Conservation (phyloP, 768 basidiomycete species). For the Cubamyces lactineus region DNA sequence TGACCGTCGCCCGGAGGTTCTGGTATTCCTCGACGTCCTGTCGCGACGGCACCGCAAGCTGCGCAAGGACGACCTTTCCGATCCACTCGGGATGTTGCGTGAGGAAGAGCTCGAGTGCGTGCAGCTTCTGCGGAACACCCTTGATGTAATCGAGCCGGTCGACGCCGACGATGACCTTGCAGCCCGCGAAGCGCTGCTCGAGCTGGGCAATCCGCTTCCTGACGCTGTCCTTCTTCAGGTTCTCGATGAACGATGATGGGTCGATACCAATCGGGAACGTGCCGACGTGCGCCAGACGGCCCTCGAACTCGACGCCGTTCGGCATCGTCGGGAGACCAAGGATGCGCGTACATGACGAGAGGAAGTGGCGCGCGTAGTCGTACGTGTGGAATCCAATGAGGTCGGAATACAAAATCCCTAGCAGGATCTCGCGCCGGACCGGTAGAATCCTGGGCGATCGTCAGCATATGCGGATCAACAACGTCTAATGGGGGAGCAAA, state of each 20-base stretch:
- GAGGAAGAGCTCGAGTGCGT: constrained; percentile 95
- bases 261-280: constrained; percentile 99
- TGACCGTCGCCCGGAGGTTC: constrained; percentile 92
- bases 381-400: constrained; percentile 99
- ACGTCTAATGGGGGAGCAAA: not conserved
- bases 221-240: constrained; percentile 80
- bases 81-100: constrained; percentile 99
- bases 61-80: constrained; percentile 96
- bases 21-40: constrained; percentile 99
- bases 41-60: constrained; percentile 95
- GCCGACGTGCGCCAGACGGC: constrained; percentile 93
- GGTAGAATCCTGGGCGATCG: constrained; percentile 76
- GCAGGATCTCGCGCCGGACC: constrained; percentile 95
- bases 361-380: constrained; percentile 99
- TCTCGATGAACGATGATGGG: constrained; percentile 88
- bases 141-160: constrained; percentile 99
- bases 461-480: constrained; percentile 7
- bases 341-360: constrained; percentile 97
- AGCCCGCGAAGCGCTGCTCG: constrained; percentile 88
- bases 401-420: constrained; percentile 94
- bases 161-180: constrained; percentile 97
- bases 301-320: constrained; percentile 96
- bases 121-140: constrained; percentile 97
- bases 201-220: constrained; percentile 77
- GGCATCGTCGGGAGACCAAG: constrained; percentile 96